A percentile compares a stretch with the other conserved stretches of the same genome.
phyloP scores from a whole-genome alignment of 2,329 filamentous ascomycete species.

The Pseudopyrenochaeta lycopersici region DNA sequence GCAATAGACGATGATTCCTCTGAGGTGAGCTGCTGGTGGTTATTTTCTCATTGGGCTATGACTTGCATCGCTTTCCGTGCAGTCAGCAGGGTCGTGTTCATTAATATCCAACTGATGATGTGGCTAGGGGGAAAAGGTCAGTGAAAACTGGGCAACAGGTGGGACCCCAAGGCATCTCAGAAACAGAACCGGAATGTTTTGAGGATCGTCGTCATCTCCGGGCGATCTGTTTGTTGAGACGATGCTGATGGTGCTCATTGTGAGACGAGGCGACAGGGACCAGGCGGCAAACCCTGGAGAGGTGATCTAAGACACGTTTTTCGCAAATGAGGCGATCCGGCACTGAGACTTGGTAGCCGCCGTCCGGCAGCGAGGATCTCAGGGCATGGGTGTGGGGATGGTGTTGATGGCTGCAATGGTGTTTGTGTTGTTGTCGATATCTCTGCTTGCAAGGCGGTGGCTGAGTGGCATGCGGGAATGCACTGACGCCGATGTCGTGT shows the following conservation, averaged over 20 bases:
- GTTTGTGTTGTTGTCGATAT: neutral
- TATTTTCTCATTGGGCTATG: neutral
- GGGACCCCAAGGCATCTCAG: neutral
- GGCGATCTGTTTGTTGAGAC: slow-evolving; percentile 10
- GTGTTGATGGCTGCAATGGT: slow-evolving; percentile 1
- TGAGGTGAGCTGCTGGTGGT: neutral
- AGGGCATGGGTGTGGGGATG: neutral
- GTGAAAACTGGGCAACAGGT: neutral
- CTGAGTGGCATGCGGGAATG: slow-evolving; percentile 20
- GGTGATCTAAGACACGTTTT: slow-evolving; percentile 14
- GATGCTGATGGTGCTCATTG: neutral
- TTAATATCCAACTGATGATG: neutral
- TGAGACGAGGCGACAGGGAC: neutral
- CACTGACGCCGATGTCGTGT: slow-evolving; percentile 11
- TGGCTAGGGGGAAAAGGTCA: neutral
- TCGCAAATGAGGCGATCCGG: slow-evolving; percentile 5
- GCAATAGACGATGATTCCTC: neutral
- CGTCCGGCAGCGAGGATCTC: slow-evolving; percentile 8
- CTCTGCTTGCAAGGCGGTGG: slow-evolving; percentile 3
- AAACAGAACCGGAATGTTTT: neutral
- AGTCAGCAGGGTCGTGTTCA: slow-evolving; percentile 2
- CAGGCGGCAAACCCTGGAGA: neutral
- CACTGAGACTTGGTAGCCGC: slow-evolving; percentile 1
- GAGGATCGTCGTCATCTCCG: slow-evolving; percentile 19
- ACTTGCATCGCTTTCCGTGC: neutral